Base-by-base conservation (phyloP, 129 eudicot genomes). In the Tagetes patula region DNA sequence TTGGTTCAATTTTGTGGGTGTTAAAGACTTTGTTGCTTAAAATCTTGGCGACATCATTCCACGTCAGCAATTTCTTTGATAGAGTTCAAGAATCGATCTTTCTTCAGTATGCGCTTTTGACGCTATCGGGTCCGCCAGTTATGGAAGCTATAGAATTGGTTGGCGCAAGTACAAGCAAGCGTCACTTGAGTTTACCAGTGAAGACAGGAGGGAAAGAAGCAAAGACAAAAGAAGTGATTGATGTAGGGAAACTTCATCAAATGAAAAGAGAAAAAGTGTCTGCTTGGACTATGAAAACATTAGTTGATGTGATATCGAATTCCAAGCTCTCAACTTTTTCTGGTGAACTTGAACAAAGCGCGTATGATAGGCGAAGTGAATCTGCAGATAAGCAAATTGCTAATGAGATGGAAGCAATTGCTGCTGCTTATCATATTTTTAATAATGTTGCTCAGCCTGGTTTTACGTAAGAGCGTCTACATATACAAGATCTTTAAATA, bases 201-300 rank as follows among this genome's bases (percentile, higher is more conserved):
- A 69, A 66, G 1, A 73, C 14, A 73, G 81, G 71, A 37, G 82
- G 86, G 69, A 82, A 81, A 47, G 83, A 85, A 33, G 48, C 80
- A 3, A 84, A 81, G 58, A 72, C 84, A n/a, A 86, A 83, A 42
- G 85, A 82, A 62, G 95, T 84, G 75, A 91, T 94, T 77, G 97
- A 94, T 72, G 82, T 89, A 27, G 80, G 81, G 60, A 90, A 90
- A 76, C 91, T 94, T 60, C 88, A 94, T 69, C 82, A 77, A 56
- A 94, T 94, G 86, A 94, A 88, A 74, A 86, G 80, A 58, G 98
- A 85, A 50, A 94, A 94, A 66, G 97, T 94, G 61, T 85, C 98
- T 12, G 93, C 96, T 14, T 94, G 86, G 96, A 94, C 98, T 45
- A 90, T 94, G 96, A 86, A 86, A 71, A 81, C 80, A 88, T 79